Percentiles rank a stretch among this genome's conserved stretches.
phyloP scores from a whole-genome alignment of 495 filamentous ascomycete genomes.

The Penicillium robsamsonii region DNA sequence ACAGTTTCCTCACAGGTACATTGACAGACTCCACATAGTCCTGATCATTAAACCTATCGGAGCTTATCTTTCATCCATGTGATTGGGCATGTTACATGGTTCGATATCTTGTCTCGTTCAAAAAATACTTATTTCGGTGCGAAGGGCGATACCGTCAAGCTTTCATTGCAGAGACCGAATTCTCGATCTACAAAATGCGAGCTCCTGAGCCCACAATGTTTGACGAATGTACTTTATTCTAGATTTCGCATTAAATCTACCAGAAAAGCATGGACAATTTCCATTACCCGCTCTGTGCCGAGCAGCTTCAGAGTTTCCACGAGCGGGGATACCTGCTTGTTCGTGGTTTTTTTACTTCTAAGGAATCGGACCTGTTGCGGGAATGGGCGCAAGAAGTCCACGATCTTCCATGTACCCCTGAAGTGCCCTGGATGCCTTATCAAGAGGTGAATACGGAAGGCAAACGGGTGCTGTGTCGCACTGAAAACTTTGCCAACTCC shows the following conservation, averaged over 20 bases:
- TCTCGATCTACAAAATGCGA: conserved; percentile 10
- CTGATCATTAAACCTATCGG: neutral
- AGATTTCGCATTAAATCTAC: neutral
- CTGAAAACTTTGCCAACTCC: conserved; percentile 48
- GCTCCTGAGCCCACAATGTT: neutral
- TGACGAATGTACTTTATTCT: neutral
- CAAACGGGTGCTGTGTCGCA: conserved; percentile 43
- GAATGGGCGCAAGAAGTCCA: conserved; percentile 46
- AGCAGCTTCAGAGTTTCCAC: conserved; percentile 38
- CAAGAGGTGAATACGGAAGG: conserved; percentile 45
- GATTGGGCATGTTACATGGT: neutral
- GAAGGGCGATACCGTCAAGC: conserved; percentile 10
- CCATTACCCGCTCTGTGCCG: conserved; percentile 23
- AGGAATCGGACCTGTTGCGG: conserved; percentile 32
- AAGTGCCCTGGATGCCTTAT: conserved; percentile 47
- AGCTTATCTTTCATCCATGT: conserved; percentile 4
- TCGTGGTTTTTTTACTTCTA: conserved; percentile 26
- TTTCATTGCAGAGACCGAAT: neutral
- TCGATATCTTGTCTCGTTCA: neutral
- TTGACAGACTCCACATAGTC: too few species aligned
- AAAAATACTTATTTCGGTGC: conserved; percentile 5
- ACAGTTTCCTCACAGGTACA: too few species aligned
- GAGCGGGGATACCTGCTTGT: conserved; percentile 42
- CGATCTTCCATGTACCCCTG: conserved; percentile 36
- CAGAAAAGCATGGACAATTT: conserved; percentile 23